Base-by-base conservation (phyloP, 2,329 filamentous ascomycete species). In the Xylaria sp. region DNA sequence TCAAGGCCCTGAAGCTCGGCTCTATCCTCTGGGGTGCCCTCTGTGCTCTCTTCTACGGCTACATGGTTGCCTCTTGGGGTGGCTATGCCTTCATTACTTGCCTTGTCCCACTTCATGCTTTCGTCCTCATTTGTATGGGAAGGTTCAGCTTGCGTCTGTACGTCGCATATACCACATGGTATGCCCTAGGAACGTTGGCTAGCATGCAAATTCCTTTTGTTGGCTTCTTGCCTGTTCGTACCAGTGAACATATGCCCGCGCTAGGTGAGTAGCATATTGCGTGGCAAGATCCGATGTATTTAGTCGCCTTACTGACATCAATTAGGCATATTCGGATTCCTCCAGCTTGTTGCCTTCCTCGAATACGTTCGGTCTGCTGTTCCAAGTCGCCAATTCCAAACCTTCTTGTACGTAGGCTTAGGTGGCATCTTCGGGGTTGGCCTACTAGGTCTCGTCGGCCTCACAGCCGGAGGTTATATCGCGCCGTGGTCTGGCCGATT, bases 201-300 rank as follows among this genome's bases (percentile, higher is more conserved):
- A 97, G 94, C 85, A 98, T 99, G 95, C 96, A 99, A 83, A 96
- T 99, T 84, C 96, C 96, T 3, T 99, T 99, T 78, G 97, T 99
- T 66, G 96, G 96, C 67, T 99, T 99, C 86, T 83, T 97, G 83
- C 95, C 96, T 28, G 94, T 99, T 78, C 92, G 94, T 80, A 98
- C 94, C 80, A 98, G 94, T 83, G 96, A 99, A 83, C 96, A 99
- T 82, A 99, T 99, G 95, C 93, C 96, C 67, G 94, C 96, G 28
- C 85, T 99, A 20, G 94, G 94, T 94, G 84, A 79, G 88, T 81
- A 6, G 60, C 25, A 12, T 57, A 3, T 33, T 51, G 23, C 49
- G 43, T 48, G 18, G 25, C 20, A 41, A 33, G 12, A 46, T 25
- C 23, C 39, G 8, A 36, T 31, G 2, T 33, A 7, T 46, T 36